phyloP scores from a whole-genome alignment of 2,329 filamentous ascomycete species.

The Conoideocrella luteorostrata region DNA sequence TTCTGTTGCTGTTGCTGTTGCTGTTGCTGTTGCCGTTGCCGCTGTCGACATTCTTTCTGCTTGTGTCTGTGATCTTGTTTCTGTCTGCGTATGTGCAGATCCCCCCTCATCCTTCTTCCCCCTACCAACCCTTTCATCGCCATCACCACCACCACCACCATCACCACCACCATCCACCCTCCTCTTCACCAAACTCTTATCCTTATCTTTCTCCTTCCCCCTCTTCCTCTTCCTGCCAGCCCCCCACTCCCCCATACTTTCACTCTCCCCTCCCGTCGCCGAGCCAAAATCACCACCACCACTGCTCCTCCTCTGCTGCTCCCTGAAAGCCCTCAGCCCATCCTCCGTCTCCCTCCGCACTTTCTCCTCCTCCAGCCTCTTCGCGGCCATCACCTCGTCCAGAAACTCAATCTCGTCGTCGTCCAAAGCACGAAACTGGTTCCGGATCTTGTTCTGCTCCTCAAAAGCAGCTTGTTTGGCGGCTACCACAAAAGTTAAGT shows the following conservation, averaged over 20 bases:
- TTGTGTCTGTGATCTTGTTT: too few species aligned
- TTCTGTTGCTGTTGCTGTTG: too few species aligned
- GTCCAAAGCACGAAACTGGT: constrained; percentile 72
- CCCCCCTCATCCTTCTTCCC: constrained; percentile 10
- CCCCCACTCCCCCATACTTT: constrained; percentile 25
- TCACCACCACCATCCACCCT: constrained; percentile 11
- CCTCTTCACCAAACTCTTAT: constrained; percentile 26
- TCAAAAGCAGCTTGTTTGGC: constrained; percentile 80
- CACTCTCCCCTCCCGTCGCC: constrained; percentile 17
- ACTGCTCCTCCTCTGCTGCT: constrained; percentile 36
- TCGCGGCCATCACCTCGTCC: constrained; percentile 47
- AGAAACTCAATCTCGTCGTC: constrained; percentile 76
- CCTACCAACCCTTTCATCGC: constrained; percentile 11
- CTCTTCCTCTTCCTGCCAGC: constrained; percentile 30
- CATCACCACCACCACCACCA: constrained; percentile 7
- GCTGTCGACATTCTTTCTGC: too few species aligned
- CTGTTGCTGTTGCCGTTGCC: too few species aligned
- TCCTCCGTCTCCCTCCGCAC: constrained; percentile 50
- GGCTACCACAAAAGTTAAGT: too few species aligned
- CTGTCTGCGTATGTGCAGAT: too few species aligned
- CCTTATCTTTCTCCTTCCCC: constrained; percentile 29
- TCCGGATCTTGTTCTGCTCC: constrained; percentile 62
- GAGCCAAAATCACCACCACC: constrained; percentile 12
- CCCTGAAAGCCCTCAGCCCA: constrained; percentile 49
- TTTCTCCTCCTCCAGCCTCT: constrained; percentile 47